A percentile compares a stretch with the other conserved stretches of the same genome.
phyloP scores from a whole-genome alignment of 805 yeast genomes.

The Isabelozyma gotoi region DNA sequence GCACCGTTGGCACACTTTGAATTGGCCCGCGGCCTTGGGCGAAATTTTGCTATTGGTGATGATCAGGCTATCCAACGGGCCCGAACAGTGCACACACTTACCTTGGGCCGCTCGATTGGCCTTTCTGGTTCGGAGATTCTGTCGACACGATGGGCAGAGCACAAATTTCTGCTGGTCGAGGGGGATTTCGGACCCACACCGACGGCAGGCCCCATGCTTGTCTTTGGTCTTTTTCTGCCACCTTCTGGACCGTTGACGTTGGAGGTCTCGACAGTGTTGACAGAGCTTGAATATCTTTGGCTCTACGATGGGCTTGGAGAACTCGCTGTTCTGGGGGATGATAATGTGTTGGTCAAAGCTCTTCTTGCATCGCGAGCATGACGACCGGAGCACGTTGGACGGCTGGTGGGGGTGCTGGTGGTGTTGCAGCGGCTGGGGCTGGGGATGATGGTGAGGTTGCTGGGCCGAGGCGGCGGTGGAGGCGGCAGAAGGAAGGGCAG shows the following conservation, averaged over 20 bases:
- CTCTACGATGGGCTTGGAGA: slow-evolving; percentile 29
- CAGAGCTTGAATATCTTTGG: slow-evolving; percentile 55
- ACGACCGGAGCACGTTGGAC: slow-evolving; percentile 22
- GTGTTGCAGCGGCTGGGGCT: not conserved
- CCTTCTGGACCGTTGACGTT: slow-evolving; percentile 59
- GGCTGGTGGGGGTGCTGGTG: not conserved
- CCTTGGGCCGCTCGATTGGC: slow-evolving; percentile 62
- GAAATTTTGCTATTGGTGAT: slow-evolving; percentile 24
- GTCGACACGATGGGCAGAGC: slow-evolving; percentile 60
- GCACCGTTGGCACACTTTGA: slow-evolving; percentile 66
- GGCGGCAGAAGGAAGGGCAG: not conserved
- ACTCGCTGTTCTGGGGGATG: slow-evolving; percentile 23
- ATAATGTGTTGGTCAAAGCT: slow-evolving; percentile 48
- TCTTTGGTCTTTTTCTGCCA: slow-evolving; percentile 65
- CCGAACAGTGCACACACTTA: slow-evolving; percentile 67
- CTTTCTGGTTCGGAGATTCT: slow-evolving; percentile 52
- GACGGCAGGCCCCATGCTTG: slow-evolving; percentile 60
- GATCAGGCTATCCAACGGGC: slow-evolving; percentile 47
- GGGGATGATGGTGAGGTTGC: not conserved
- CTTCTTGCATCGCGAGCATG: slow-evolving; percentile 62
- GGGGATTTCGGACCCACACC: slow-evolving; percentile 61
- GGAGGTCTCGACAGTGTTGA: slow-evolving; percentile 63
- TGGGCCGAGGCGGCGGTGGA: not conserved
- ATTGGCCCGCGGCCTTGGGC: slow-evolving; percentile 28
- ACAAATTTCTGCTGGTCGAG: slow-evolving; percentile 52